Percentiles rank a stretch among this genome's conserved stretches.
These are phyloP conservation scores for Mycothermus thermophilus DNA, from an alignment of 495 filamentous ascomycete species.

Conservation along the genomic window DNA sequence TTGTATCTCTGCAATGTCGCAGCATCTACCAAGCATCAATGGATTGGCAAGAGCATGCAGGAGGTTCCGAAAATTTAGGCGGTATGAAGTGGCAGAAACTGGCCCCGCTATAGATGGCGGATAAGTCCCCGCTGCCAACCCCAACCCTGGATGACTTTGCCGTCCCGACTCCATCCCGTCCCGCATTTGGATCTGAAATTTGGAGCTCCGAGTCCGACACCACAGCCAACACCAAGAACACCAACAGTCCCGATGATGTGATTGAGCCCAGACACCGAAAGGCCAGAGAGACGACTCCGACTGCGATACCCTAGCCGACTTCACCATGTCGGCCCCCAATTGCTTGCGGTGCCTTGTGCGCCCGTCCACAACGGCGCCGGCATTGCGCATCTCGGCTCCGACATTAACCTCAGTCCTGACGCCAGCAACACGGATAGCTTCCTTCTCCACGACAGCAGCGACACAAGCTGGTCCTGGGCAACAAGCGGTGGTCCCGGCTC, in stretches of 20 bases:
- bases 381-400: not conserved
- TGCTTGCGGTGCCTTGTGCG: slow-evolving; percentile 55
- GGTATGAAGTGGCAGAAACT: slow-evolving; percentile 14
- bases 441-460: slow-evolving; percentile 20
- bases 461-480: too few species aligned
- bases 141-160: not conserved
- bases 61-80: slow-evolving; percentile 20
- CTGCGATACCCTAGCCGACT: slow-evolving; percentile 6
- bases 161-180: too few species aligned
- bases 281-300: slow-evolving; percentile 6
- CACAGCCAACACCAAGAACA: not conserved
- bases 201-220: too few species aligned
- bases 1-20: too few species aligned
- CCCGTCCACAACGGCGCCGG: slow-evolving; percentile 30
- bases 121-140: not conserved
- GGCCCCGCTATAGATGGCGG: not conserved
- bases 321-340: slow-evolving; percentile 52
- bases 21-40: too few species aligned
- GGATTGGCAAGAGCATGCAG: too few species aligned
- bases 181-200: too few species aligned
- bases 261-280: slow-evolving; percentile 8
- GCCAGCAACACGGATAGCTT: too few species aligned
- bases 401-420: too few species aligned
- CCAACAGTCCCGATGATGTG: slow-evolving; percentile 17
- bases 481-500: too few species aligned